A percentile compares a stretch with the other conserved stretches of the same genome.
These are phyloP conservation scores for Parachaetomium inaequale DNA, from an alignment of 495 filamentous ascomycete genomes.

Conservation along the genomic window DNA sequence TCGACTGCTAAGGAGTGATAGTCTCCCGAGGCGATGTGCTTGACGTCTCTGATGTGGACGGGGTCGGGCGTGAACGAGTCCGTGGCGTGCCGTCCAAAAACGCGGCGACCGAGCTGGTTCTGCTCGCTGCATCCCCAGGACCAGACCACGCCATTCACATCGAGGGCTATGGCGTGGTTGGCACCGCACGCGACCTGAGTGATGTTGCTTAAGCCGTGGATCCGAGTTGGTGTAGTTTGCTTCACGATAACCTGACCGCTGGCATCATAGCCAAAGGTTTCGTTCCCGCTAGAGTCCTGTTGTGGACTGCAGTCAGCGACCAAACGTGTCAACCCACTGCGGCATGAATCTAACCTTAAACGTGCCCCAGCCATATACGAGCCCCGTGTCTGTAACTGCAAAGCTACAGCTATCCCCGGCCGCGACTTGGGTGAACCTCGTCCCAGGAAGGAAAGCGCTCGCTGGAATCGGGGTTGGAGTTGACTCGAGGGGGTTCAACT, in stretches of 20 bases:
- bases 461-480: background rate
- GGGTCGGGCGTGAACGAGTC: background rate
- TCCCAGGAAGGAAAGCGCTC: background rate
- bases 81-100: background rate
- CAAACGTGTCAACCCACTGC: no score
- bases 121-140: background rate
- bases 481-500: constrained; percentile 11
- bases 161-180: background rate
- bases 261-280: no score
- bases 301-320: no score
- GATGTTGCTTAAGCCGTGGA: background rate
- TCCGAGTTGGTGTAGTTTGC: no score
- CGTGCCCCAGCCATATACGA: background rate
- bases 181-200: background rate
- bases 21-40: background rate
- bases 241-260: no score
- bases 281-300: no score
- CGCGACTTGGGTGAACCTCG: background rate
- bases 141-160: background rate
- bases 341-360: background rate
- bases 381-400: background rate
- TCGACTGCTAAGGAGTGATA: background rate
- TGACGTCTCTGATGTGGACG: background rate
- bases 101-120: background rate
- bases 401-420: background rate